These are phyloP conservation scores for Colletotrichum scovillei DNA, from an alignment of 2,329 filamentous ascomycete genomes.

Conservation along the genomic window DNA sequence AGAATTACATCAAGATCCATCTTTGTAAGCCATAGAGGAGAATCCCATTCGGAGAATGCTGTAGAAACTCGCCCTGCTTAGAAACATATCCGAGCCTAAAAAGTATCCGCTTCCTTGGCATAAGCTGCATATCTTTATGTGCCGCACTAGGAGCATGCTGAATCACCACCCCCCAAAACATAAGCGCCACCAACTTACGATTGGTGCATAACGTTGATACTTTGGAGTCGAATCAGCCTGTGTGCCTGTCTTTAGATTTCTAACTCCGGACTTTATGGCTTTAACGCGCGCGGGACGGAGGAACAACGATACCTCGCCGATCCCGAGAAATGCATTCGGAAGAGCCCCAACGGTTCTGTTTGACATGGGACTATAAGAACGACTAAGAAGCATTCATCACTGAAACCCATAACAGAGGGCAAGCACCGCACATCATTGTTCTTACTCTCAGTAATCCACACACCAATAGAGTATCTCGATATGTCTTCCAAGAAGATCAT, in stretches of 20 bases:
- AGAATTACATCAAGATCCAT: too few species aligned
- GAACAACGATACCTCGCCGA: too few species aligned
- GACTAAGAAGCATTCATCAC: neutral
- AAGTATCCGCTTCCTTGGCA: neutral
- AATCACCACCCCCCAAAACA: neutral
- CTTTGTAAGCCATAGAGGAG: too few species aligned
- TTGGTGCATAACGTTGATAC: too few species aligned
- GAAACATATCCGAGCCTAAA: too few species aligned
- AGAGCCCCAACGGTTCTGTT: neutral
- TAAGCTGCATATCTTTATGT: neutral
- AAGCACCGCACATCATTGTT: neutral
- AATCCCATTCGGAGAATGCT: too few species aligned
- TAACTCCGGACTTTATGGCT: neutral
- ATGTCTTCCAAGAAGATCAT: neutral
- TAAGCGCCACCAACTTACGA: too few species aligned
- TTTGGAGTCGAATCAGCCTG: too few species aligned
- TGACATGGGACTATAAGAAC: neutral
- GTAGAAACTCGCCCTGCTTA: too few species aligned
- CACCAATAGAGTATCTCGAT: neutral
- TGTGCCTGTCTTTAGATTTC: too few species aligned
- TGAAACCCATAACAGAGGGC: neutral
- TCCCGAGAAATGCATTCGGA: too few species aligned
- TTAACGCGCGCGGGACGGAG: neutral
- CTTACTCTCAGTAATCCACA: neutral
- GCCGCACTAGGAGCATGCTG: neutral